Percentiles rank a stretch among this genome's conserved stretches.
Evolutionary conservation across 129 eudicot genomes (phyloP).

Genomic region (Gnaphalium uliginosum): DNA sequence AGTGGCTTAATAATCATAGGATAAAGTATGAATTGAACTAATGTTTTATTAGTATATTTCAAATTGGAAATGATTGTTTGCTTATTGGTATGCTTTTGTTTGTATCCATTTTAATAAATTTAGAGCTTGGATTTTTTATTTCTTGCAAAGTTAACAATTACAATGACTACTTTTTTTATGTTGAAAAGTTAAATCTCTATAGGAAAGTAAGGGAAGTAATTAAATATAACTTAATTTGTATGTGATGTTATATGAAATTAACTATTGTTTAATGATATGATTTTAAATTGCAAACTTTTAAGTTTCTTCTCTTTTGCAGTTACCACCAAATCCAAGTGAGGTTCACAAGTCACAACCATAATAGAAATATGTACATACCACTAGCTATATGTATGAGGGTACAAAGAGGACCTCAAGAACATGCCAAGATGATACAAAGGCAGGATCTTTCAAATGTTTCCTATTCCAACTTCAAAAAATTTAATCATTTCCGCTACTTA

Average conservation of each 20-base stretch:
- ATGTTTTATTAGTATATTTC: background rate
- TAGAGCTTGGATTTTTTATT: background rate
- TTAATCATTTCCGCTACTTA: conserved; percentile 23
- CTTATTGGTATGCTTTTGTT: background rate
- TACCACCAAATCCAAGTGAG: too few relatives aligned
- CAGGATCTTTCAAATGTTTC: conserved; percentile 13
- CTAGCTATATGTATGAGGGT: conserved; percentile 1
- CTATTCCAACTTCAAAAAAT: conserved; percentile 12
- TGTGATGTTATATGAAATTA: too few relatives aligned
- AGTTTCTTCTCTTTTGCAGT: too few relatives aligned
- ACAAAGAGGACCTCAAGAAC: conserved; percentile 22
- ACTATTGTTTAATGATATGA: too few relatives aligned
- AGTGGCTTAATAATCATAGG: conserved; percentile 13
- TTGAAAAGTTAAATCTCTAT: too few relatives aligned
- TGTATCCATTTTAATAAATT: background rate
- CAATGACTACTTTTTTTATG: too few relatives aligned
- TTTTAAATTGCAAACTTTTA: too few relatives aligned
- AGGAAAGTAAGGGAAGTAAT: too few relatives aligned
- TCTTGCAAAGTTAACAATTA: too few relatives aligned
- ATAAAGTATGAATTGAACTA: conserved; percentile 11
- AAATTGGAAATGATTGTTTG: conserved; percentile 21
- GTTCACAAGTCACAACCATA: too few relatives aligned
- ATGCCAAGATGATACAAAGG: conserved; percentile 17
- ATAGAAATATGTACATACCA: conserved; percentile 29
- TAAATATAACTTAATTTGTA: too few relatives aligned